Evolutionary conservation across 208 protist species (phyloP), one percentile per base, ranked within the genome.

Genomic region (Trypanosomatidae sp.): DNA sequence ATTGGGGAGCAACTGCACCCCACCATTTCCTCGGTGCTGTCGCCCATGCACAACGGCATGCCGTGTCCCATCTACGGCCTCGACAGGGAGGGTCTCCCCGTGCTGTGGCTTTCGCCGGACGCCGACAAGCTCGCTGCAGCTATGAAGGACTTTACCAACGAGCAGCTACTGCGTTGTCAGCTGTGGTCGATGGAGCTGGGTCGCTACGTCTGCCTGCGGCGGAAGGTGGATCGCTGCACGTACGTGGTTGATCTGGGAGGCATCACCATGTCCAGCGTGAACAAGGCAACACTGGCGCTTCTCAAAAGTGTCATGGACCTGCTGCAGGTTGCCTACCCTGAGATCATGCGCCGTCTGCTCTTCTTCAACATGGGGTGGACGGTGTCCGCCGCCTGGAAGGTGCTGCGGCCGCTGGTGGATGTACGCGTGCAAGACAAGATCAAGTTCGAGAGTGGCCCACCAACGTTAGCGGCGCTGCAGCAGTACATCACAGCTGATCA

Each of bases 361-460:
- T 77, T 96, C 36, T 95, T 86, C 80, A 95, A 95, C 77, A 87
- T 83, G 3, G 89, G 92, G 36, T 94, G 88, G 89, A 85, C 84
- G 1, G 86, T 95, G 12, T 84, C 79, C n/a, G 83, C 79, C 4
- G 88, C 79, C 28, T 96, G 90, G 89, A 96, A 96, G 75, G 72
- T 93, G 41, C 58, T 96, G 46, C 72, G 76, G 33, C 85, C 88
- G 19, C 82, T 96, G 39, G 77, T 96, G 22, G 86, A 95, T 60
- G 52, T 59, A 25, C 86, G 87, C 25, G 84, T 95, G 72, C 89
- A 94, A 80, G 78, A 89, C 43, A 96, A 96, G 87, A 82, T 96
- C 46, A 80, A 83, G 22, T 94, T 96, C 43, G 82, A 84, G 62
- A 90, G 81, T 68, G 72, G 72, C 3, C 33, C 83, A 6, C 87